Conservation (phyloP, 768 basidiomycete species). For the Kwoniella botswanensis region DNA sequence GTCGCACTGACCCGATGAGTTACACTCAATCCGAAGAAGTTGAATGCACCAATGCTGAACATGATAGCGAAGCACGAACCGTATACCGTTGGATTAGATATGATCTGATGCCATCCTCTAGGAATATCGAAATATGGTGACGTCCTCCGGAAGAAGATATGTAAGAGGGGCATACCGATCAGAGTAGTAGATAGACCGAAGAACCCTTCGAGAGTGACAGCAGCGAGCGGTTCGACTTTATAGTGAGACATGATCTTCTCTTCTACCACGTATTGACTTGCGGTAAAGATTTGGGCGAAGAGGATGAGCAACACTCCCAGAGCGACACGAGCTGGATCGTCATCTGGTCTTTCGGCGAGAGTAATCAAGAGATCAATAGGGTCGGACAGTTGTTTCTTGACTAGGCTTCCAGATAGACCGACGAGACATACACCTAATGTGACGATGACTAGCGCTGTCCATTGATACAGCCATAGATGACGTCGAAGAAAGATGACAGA, state of each 20-base stretch:
- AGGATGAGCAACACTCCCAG: constrained; percentile 84
- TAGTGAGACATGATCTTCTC: constrained; percentile 93
- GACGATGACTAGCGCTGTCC: constrained; percentile 86
- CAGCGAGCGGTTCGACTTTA: constrained; percentile 78
- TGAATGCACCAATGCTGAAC: constrained; percentile 78
- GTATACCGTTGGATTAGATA: constrained; percentile 73
- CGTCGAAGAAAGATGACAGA: constrained; percentile 89
- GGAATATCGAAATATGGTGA: constrained; percentile 78
- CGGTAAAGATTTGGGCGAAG: constrained; percentile 86
- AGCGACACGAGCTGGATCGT: constrained; percentile 55
- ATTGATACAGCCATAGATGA: constrained; percentile 88
- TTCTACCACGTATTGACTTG: constrained; percentile 71
- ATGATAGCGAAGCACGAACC: constrained; percentile 74
- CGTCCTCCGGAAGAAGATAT: constrained; percentile 51
- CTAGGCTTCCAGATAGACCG: constrained; percentile 82
- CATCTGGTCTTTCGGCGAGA: constrained; percentile 36
- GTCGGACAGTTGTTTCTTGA: constrained; percentile 66
- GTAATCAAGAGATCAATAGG: constrained; percentile 44
- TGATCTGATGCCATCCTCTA: constrained; percentile 86
- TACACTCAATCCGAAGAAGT: constrained; percentile 88
- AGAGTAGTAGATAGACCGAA: constrained; percentile 84
- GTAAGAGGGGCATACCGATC: constrained; percentile 76
- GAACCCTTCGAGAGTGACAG: constrained; percentile 92
- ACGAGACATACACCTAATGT: constrained; percentile 61
- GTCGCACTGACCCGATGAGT: constrained; percentile 93